Base-by-base conservation (phyloP, 2,329 filamentous ascomycete genomes). In the Cordyceps cicadae region DNA sequence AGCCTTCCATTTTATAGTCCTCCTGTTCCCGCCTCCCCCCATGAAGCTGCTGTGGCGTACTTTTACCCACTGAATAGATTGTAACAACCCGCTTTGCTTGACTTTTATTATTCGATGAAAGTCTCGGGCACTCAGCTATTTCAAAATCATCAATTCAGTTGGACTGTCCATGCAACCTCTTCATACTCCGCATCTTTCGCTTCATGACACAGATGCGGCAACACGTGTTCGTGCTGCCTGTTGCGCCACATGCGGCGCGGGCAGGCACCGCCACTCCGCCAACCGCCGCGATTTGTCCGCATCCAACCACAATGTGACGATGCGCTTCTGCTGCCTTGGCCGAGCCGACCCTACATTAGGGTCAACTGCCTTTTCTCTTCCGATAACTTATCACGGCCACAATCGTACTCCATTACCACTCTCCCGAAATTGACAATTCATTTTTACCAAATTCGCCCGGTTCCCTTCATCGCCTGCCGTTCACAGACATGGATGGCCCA, bases 161-260 rank as follows among this genome's bases (percentile, higher is more conserved):
- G 12, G 12, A 37, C 29, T 29, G 6, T 29, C 29, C 29, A 11
- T 43, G 15, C 39, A 17, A 5, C 17, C 12, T 43, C 15, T 43
- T n/a, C 39, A 15, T 7, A 43, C 39, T n/a, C 17, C 6, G 15
- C 39, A 43, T 15, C 39, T 43, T 7, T n/a, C 15, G 9, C 15
- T 5, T 43, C 15, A n/a, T n/a, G 39, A 17, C 39, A 43, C 17
- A 43, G 17, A 3, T n/a, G 3, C n/a, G n/a, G 7, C n/a, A 29
- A 29, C 19, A 9, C 43, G 43, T 46, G 11, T 46, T 11, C 11
- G 43, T 46, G 17, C 8, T 46, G 43, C 43, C 43, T 46, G 41
- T 43, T 56, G 54, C 54, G 54, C 54, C 54, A 57, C 54, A 57
- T 39, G 54, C 54, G 54, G 54, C 54, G 54, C 45, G 2, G 19